Evolutionary conservation across 2,329 filamentous ascomycete genomes (phyloP).

Genomic region (Alternaria metachromatica): DNA sequence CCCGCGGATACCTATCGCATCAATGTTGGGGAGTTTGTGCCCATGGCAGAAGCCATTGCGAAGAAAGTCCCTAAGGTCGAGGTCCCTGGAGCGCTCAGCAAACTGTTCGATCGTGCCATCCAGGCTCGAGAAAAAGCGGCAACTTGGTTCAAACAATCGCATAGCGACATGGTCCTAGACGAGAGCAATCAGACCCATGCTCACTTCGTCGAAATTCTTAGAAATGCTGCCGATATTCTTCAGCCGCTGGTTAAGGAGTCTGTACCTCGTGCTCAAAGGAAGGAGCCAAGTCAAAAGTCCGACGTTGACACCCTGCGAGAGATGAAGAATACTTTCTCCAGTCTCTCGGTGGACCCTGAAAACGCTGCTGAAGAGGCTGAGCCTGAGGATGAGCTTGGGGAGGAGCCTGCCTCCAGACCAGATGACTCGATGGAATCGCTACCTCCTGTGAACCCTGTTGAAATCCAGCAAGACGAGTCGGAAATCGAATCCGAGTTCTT

Average conservation of each 20-base stretch:
- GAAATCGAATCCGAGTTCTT: neutral
- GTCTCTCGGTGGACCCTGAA: neutral
- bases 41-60: neutral
- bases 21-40: neutral
- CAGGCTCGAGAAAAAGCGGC: neutral
- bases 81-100: neutral
- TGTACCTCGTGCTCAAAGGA: neutral
- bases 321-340: neutral
- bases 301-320: neutral
- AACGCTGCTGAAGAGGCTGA: neutral
- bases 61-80: neutral
- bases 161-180: neutral
- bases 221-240: neutral
- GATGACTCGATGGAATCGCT: neutral
- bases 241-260: neutral
- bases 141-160: neutral
- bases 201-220: neutral
- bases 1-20: neutral
- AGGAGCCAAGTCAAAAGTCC: neutral
- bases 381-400: neutral
- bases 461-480: neutral
- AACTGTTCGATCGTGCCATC: neutral
- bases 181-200: neutral
- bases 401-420: neutral
- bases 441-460: neutral